Conservation (phyloP, 192 early-diverging fungal species). For the Geosiphon pyriformis region DNA sequence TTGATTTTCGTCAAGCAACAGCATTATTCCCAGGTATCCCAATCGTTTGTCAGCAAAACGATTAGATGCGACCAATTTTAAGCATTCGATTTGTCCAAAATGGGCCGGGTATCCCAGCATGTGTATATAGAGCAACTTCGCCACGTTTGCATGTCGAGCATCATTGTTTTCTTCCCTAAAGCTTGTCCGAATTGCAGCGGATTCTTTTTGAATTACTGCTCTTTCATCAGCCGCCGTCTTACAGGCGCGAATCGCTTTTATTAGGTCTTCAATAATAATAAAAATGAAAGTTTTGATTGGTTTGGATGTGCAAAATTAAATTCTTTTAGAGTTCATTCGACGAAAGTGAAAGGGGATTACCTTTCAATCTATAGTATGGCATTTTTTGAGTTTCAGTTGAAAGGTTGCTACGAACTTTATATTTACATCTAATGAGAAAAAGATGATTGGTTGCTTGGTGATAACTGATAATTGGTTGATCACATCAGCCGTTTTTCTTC, state of each 20-base stretch:
- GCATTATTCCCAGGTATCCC: slow-evolving; percentile 97
- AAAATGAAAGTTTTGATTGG: neutral
- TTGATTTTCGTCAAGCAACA: slow-evolving; percentile 97
- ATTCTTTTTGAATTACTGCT: slow-evolving; percentile 94
- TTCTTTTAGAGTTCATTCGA: neutral
- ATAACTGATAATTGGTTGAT: too few relatives aligned
- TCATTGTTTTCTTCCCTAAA: slow-evolving; percentile 96
- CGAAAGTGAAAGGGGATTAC: slow-evolving; percentile 3
- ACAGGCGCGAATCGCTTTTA: slow-evolving; percentile 94
- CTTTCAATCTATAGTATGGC: slow-evolving; percentile 24
- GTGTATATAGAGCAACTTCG: slow-evolving; percentile 97
- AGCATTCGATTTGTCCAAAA: slow-evolving; percentile 99
- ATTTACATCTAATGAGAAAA: too few relatives aligned
- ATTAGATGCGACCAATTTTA: slow-evolving; percentile 92
- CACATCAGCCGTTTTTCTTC: too few relatives aligned
- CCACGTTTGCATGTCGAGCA: slow-evolving; percentile 87
- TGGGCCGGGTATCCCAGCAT: slow-evolving; percentile 98
- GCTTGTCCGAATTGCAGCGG: slow-evolving; percentile 89
- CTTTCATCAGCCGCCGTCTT: slow-evolving; percentile 99
- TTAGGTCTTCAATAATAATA: slow-evolving; percentile 64
- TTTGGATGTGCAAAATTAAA: neutral
- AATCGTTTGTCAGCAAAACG: slow-evolving; percentile 94
- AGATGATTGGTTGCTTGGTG: too few relatives aligned
- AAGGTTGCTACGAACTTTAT: too few relatives aligned
- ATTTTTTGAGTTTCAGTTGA: too few relatives aligned